Evolutionary conservation across 805 yeast genomes (phyloP).

Genomic region (Kodamaea sagamina): DNA sequence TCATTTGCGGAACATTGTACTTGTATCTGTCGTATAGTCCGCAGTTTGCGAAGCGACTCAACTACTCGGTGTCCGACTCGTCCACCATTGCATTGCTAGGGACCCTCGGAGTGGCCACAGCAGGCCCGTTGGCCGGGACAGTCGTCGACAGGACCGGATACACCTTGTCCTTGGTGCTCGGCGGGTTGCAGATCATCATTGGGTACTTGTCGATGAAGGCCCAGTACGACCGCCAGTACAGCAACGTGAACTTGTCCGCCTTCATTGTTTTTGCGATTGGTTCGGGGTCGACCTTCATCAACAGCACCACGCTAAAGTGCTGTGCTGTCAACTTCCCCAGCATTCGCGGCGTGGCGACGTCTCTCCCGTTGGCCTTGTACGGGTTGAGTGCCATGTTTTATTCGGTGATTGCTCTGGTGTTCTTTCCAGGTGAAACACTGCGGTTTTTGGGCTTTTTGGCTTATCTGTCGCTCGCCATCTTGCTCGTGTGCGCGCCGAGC

Average conservation of each 20-base stretch:
- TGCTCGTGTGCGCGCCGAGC: slow-evolving; percentile 49
- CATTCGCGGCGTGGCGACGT: slow-evolving; percentile 70
- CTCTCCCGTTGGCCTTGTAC: slow-evolving; percentile 71
- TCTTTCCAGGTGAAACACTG: slow-evolving; percentile 60
- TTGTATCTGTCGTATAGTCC: slow-evolving; percentile 78
- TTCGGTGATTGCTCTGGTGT: slow-evolving; percentile 53
- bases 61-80: slow-evolving; percentile 61
- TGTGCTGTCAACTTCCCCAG: slow-evolving; percentile 71
- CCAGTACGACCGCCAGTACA: slow-evolving; percentile 47
- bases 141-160: slow-evolving; percentile 67
- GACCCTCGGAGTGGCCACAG: slow-evolving; percentile 59
- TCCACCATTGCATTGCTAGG: slow-evolving; percentile 69
- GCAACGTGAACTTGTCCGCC: slow-evolving; percentile 45
- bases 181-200: slow-evolving; percentile 47
- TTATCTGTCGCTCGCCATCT: slow-evolving; percentile 42
- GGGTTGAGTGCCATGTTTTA: slow-evolving; percentile 74
- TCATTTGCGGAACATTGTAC: slow-evolving; percentile 74
- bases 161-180: slow-evolving; percentile 50
- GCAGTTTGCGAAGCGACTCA: slow-evolving; percentile 61
- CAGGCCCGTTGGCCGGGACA: slow-evolving; percentile 70
- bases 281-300: slow-evolving; percentile 65
- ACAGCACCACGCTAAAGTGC: slow-evolving; percentile 67
- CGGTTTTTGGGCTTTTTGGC: slow-evolving; percentile 52
- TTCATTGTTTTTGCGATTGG: slow-evolving; percentile 59
- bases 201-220: slow-evolving; percentile 60